These are phyloP conservation scores for Rhodotorula sp. DNA, from an alignment of 1,284 basidiomycete species.

Conservation along the genomic window DNA sequence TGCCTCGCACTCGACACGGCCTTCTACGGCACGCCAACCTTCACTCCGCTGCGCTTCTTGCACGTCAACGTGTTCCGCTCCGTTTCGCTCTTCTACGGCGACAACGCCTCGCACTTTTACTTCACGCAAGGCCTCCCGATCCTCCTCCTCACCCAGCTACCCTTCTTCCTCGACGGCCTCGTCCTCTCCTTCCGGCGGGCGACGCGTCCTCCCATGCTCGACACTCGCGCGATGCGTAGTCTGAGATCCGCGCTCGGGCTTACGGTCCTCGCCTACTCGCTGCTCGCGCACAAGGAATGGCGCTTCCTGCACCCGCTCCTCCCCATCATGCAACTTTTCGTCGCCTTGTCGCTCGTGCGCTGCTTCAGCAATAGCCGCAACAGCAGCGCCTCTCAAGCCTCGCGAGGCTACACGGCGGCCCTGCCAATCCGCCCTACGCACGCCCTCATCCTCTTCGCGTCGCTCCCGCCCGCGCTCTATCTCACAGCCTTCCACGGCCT, in stretches of 20 bases:
- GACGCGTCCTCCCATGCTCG: not conserved
- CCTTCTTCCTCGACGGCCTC: conserved; percentile 47
- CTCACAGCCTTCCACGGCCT: conserved; percentile 67
- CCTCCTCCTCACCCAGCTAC: conserved; percentile 69
- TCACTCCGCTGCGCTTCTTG: conserved; percentile 81
- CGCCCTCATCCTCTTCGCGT: conserved; percentile 55
- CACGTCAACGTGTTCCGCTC: conserved; percentile 70
- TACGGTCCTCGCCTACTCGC: conserved; percentile 70
- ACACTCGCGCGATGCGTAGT: not conserved
- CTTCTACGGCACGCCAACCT: conserved; percentile 68
- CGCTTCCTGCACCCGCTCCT: conserved; percentile 90
- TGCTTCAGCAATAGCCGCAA: not conserved
- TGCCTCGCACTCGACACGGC: conserved; percentile 62
- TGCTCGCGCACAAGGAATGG: conserved; percentile 92
- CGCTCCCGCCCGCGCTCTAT: conserved; percentile 65
- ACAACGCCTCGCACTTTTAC: conserved; percentile 84
- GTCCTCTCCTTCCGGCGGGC: not conserved
- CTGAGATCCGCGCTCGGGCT: not conserved
- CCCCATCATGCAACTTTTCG: conserved; percentile 79
- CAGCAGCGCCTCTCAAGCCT: not conserved
- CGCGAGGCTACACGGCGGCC: conserved; percentile 46
- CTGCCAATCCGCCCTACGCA: conserved; percentile 42
- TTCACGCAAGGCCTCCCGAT: conserved; percentile 82
- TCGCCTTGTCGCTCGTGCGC: conserved; percentile 66
- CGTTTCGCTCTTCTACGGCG: conserved; percentile 93